Base-by-base conservation (phyloP, 306 rosid genomes). In the Castanea sativa region DNA sequence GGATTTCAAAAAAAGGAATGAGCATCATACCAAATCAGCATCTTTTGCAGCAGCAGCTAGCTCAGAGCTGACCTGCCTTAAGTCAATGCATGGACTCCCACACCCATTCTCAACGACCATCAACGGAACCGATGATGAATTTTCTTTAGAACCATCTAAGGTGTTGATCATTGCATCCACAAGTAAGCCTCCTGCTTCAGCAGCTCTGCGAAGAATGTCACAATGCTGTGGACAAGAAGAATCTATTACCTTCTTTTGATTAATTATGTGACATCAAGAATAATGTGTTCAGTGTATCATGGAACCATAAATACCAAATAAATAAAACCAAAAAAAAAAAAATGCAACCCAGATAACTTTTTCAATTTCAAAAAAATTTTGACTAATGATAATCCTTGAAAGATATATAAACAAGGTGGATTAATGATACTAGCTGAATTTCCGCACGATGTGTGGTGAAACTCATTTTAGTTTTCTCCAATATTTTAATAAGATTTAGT, bases 51-150 rank as follows among this genome's bases (percentile, higher is more conserved):
- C 97, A 45, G 93, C 98, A 69, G 99, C 96, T 73, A 96, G 86
- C 82, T 93, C 98, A 35, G 97, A 96, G 94, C 99, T 93, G 92
- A 96, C 99, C 83, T 96, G 99, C 85, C 99, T 85, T 8, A 96
- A 82, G 89, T 96, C 99, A 68, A 93, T 91, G 85, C 98, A 93
- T 20, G 99, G 99, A 80, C 99, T 90, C 51, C 99, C 99, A 72
- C 99, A 91, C 27, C 99, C 99, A 57, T 96, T 93, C 85, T 91
- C 99, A 67, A 93, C 98, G 57, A 93, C 97, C 99, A 90, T 96
- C 81, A 96, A 81, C 14, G 99, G 93, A 71, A 89, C 96, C 0
- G 76, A 87, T 43, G 85, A 64, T 60, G 94, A 80, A 60, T 77
- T 88, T 80, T 83, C 90, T 86, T 85, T 89, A 9, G 90, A 82